Conservation (phyloP, 2,329 filamentous ascomycete species). For the Colletotrichum horii region DNA sequence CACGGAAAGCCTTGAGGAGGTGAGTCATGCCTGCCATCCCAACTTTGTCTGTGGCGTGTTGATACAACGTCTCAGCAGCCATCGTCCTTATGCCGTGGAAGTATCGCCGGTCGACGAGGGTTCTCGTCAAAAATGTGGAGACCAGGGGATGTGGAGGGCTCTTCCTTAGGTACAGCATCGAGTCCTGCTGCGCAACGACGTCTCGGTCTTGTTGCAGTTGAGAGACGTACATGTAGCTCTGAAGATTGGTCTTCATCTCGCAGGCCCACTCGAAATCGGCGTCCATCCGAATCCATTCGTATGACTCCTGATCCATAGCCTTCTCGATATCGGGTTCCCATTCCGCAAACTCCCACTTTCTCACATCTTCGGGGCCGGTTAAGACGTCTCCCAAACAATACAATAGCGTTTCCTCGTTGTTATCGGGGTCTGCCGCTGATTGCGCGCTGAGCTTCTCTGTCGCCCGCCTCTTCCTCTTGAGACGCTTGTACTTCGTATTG, state of each 20-base stretch:
- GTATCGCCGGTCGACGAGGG: constrained; percentile 88
- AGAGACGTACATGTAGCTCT: constrained; percentile 96
- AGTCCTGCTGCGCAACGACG: constrained; percentile 83
- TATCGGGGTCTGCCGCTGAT: constrained; percentile 54
- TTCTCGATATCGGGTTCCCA: constrained; percentile 90
- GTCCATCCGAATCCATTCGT: constrained; percentile 98
- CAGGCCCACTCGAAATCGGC: constrained; percentile 99
- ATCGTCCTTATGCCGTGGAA: constrained; percentile 91
- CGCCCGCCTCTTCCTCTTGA: constrained; percentile 74
- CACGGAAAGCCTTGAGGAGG: constrained; percentile 83
- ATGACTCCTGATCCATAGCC: constrained; percentile 93
- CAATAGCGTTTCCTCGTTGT: constrained; percentile 80
- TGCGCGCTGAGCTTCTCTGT: constrained; percentile 61
- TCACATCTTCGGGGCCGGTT: constrained; percentile 79
- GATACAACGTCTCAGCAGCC: constrained; percentile 79
- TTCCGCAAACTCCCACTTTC: constrained; percentile 84
- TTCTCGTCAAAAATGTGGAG: constrained; percentile 87
- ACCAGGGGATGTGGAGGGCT: constrained; percentile 78
- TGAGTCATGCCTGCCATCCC: constrained; percentile 84
- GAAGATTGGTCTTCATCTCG: constrained; percentile 80
- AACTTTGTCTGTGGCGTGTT: constrained; percentile 72
- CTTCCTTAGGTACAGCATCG: constrained; percentile 75
- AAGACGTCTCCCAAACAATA: constrained; percentile 94
- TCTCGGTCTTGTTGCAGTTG: constrained; percentile 97
- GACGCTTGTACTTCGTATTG: constrained; percentile 97